These are phyloP conservation scores for Penstemon barbatus DNA, from an alignment of 257 asterid genomes.

Conservation along the genomic window DNA sequence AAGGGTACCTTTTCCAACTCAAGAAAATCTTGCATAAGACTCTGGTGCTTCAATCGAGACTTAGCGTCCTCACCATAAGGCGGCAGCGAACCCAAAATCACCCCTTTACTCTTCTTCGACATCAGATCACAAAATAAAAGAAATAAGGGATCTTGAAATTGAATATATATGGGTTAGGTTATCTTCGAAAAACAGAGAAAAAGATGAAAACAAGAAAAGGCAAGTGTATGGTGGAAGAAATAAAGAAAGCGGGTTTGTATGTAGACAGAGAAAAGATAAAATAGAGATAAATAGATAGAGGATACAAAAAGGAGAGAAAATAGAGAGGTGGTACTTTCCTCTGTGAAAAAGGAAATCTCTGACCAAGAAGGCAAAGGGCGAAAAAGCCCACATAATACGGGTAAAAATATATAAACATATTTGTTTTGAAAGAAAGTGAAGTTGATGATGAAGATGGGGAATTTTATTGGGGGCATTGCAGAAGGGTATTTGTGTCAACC, in stretches of 20 bases:
- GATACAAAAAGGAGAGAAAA: conserved; percentile 34
- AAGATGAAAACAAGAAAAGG: conserved; percentile 29
- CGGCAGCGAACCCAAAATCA: conserved; percentile 35
- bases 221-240: conserved; percentile 23
- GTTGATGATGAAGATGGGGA: conserved; percentile 60
- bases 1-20: conserved; percentile 62
- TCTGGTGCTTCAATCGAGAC: conserved; percentile 53
- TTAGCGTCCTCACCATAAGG: conserved; percentile 46
- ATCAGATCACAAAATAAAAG: conserved; percentile 48
- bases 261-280: conserved; percentile 30
- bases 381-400: conserved; percentile 70
- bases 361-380: conserved; percentile 76
- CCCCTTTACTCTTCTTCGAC: conserved; percentile 67
- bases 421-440: conserved; percentile 50
- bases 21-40: conserved; percentile 67
- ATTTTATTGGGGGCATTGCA: conserved; percentile 62
- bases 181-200: conserved; percentile 10
- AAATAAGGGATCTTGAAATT: conserved; percentile 31
- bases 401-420: conserved; percentile 34
- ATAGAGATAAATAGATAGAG: conserved; percentile 34
- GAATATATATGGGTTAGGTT: conserved; percentile 9
- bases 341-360: conserved; percentile 57
- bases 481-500: conserved; percentile 81
- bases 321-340: conserved; percentile 37
- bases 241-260: conserved; percentile 34